Base-by-base conservation (phyloP, 192 early-diverging fungal species). In the Coemansia furcata region DNA sequence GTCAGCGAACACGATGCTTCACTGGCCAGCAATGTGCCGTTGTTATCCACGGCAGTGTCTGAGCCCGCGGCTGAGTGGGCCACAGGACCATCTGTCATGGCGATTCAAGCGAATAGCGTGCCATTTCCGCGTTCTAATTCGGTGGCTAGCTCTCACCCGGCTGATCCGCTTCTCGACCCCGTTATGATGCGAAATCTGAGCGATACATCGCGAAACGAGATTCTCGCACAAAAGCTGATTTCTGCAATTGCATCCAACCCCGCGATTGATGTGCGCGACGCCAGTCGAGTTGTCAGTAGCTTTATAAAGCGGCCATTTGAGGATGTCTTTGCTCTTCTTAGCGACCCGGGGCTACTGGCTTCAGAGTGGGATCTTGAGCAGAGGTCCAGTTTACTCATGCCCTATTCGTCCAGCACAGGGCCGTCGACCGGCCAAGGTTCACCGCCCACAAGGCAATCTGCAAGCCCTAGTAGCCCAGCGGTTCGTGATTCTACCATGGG, bases 331-430 rank as follows among this genome's bases (percentile, higher is more conserved):
- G 72, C 67, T 14, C 64, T 85, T 60, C 67, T 85, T 19, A 49
- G 71, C 43, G 83, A 84, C 43, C 74, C 71, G 0, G 49, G 36
- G 33, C 57, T 74, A 32, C 67, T 84, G 29, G 78, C 70, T 1
- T 73, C 70, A 5, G 76, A 79, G 50, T 74, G 77, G 78, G 70
- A 80, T n/a, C 44, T 75, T 15, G 78, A 80, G 69, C 66, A 80
- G 50, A 64, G 50, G 19, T 67, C 74, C 7, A 61, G 36, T 17
- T 6, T 26, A 46, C 68, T 67, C 21, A 43, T 76, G 68, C 65
- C 65, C 2, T 52, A 17, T 61, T 35, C 26, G 14, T 43, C 57
- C 63, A 66, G 63, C 57, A 38, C 55, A 12, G 32, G 29, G 5
- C 12, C 54, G 6, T 57, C 30, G 15, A 12, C 33, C 30, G 35